Evolutionary conservation across 169 alveolate species (phyloP).

Genomic region (Plasmodium relictum): DNA sequence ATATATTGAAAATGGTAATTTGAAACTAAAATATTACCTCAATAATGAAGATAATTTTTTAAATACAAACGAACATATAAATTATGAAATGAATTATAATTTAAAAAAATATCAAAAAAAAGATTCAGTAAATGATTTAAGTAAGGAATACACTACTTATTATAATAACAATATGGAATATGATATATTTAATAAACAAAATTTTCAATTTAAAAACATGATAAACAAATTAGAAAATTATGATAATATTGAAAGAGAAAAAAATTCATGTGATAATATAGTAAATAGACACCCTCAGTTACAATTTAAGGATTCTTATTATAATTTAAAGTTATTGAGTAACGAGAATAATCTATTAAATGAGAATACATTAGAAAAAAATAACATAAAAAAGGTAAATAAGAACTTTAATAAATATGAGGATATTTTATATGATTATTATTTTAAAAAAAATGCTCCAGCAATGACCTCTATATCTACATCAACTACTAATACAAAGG

Average conservation of each 20-base stretch:
- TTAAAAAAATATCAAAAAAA: too few species aligned
- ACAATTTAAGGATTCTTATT: constrained; percentile 23
- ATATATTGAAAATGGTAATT: neutral
- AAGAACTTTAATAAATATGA: constrained; percentile 1
- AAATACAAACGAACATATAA: too few species aligned
- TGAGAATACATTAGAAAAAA: neutral
- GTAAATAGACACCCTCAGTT: constrained; percentile 52
- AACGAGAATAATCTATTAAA: neutral
- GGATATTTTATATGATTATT: constrained; percentile 6
- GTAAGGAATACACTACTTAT: too few species aligned
- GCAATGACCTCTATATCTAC: neutral
- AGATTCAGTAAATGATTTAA: too few species aligned
- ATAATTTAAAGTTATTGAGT: constrained; percentile 16
- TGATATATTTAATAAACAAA: neutral
- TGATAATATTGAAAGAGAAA: constrained; percentile 33
- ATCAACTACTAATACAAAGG: constrained; percentile 9
- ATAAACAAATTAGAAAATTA: neutral
- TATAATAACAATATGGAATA: constrained; percentile 1
- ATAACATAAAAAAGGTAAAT: neutral
- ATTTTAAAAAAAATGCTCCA: neutral
- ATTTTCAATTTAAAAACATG: constrained; percentile 6
- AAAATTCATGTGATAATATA: constrained; percentile 11
- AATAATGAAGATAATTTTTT: too few species aligned
- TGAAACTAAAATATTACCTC: neutral
- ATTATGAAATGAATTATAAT: too few species aligned